phyloP scores from a whole-genome alignment of 805 yeast species.

The Starmerella khaoyaiensis region DNA sequence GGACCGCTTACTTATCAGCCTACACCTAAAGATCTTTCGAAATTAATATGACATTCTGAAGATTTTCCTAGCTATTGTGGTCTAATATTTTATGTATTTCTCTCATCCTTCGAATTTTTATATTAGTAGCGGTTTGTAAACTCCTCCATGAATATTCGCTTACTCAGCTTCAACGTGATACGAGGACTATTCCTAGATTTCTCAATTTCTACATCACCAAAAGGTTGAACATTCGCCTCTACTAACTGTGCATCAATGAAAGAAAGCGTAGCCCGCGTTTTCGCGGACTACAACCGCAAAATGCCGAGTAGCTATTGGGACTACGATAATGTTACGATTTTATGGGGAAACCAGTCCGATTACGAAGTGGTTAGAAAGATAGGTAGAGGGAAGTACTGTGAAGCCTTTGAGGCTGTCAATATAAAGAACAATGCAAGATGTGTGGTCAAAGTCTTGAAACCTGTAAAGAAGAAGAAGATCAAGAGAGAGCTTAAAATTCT shows the following conservation, averaged over 20 bases:
- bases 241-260: constrained; percentile 18
- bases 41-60: too few relatives aligned
- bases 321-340: constrained; percentile 52
- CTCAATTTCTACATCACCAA: too few relatives aligned
- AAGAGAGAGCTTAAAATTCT: constrained; percentile 80
- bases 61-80: too few relatives aligned
- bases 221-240: too few relatives aligned
- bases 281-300: constrained; percentile 61
- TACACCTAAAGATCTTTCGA: too few relatives aligned
- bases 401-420: constrained; percentile 78
- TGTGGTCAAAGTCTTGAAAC: constrained; percentile 84
- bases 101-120: too few relatives aligned
- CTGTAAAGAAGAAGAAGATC: constrained; percentile 85
- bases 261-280: constrained; percentile 57
- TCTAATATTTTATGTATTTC: too few relatives aligned
- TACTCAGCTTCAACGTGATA: too few relatives aligned
- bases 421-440: constrained; percentile 44
- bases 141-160: neutral
- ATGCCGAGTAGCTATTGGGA: constrained; percentile 84
- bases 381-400: constrained; percentile 89
- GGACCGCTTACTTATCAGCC: too few relatives aligned
- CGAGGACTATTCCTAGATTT: too few relatives aligned
- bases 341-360: constrained; percentile 76
- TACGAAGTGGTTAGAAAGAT: constrained; percentile 75
- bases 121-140: too few relatives aligned